Evolutionary conservation across 116 monocot genomes (phyloP), one percentile per base, ranked within the genome.

Genomic region (Cymodocea nodosa): DNA sequence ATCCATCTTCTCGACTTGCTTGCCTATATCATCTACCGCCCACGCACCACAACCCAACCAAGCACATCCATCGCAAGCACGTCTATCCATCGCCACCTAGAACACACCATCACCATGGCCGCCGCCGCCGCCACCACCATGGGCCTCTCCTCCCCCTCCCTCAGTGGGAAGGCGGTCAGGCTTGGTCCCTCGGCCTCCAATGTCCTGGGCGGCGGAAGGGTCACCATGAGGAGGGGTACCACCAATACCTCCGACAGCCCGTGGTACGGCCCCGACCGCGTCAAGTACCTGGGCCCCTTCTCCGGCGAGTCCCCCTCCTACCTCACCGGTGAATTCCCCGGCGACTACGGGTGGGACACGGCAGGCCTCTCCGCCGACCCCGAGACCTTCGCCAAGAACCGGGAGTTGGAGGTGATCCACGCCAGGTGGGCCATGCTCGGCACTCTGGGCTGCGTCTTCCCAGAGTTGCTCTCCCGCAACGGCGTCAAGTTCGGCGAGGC

Each of bases 401-500:
- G 84, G 2, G 84, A 80, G 73, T 74, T 84, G 9, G 84, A 84
- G 75, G 78, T 84, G 17, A 84, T 84, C 80, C 84, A 84, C 74
- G 64, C 62, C 74, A 51, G 84, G 23, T 84, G 84, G 84, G 84
- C 84, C 50, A 84, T 84, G 84, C 68, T 84, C 16, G 84, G 84
- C 15, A 75, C 84, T 35, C 74, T 84, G 30, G 85, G 82, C 37
- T 78, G 78, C 64, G 84, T 85, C 23, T 85, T 85, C 81, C 84
- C 84, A 0, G 84, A 85, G 70, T 73, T 85, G 4, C 62, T 87
- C 12, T 60, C 86, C 39, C 86, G 83, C 25, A 87, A 87, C 54
- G 87, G 87, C 0, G 87, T 87, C 59, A 87, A 87, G 76, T 87
- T 87, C 74, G 87, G 87, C 24, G 87, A 87, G 75, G 87, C 87